Conservation (phyloP, 2,329 filamentous ascomycete genomes). For the Penicillium sp. region DNA sequence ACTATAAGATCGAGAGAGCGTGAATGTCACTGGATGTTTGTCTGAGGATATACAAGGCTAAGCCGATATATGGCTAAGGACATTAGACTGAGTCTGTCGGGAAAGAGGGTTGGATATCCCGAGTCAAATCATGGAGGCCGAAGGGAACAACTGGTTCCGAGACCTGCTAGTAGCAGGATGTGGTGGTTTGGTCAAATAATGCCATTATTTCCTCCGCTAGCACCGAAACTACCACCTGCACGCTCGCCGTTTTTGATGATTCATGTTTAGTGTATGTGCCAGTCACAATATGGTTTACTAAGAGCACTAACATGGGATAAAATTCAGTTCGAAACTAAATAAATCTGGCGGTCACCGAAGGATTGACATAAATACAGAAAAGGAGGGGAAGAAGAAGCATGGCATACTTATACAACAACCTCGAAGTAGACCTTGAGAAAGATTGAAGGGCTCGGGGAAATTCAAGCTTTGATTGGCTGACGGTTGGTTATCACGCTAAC, state of each 20-base stretch:
- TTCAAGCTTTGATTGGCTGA: conserved; percentile 2
- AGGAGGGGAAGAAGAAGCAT: neutral
- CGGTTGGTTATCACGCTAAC: neutral
- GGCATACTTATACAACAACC: neutral
- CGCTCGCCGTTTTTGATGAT: neutral
- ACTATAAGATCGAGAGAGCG: neutral
- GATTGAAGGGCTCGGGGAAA: neutral
- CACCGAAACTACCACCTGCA: neutral
- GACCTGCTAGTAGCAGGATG: neutral
- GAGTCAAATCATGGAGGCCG: neutral
- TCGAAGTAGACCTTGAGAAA: neutral
- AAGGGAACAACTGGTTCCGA: no score
- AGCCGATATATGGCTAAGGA: neutral
- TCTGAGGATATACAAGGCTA: neutral
- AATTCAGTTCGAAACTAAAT: neutral
- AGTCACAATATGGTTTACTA: neutral
- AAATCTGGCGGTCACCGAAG: neutral
- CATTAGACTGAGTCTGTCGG: neutral
- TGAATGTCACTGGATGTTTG: neutral
- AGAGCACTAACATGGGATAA: neutral
- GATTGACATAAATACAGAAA: neutral
- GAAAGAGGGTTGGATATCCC: neutral
- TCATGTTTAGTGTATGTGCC: neutral
- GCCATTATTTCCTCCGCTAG: neutral
- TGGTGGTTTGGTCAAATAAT: no score